Percentiles rank a stretch among this genome's conserved stretches.
phyloP scores from a whole-genome alignment of 495 filamentous ascomycete genomes.

The Coniosporium apollinis region DNA sequence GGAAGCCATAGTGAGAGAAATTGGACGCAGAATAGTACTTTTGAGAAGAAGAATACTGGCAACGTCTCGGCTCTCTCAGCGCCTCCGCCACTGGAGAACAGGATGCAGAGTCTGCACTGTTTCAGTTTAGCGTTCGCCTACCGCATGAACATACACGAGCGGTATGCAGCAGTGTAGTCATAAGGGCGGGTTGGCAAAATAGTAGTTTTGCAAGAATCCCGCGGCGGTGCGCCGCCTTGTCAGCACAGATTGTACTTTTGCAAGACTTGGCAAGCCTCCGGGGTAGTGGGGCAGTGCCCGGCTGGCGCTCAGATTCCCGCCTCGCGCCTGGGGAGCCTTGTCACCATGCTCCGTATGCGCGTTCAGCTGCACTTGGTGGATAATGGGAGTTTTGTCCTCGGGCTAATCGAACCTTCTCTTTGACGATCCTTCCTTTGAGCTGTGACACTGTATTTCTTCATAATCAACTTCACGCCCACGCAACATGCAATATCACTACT shows the following conservation, averaged over 20 bases:
- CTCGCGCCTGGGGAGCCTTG: background rate
- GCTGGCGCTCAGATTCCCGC: background rate
- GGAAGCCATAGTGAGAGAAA: background rate
- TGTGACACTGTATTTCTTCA: background rate
- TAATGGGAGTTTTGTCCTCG: background rate
- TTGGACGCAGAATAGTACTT: conserved; percentile 3
- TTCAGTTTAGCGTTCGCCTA: background rate
- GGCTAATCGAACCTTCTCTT: background rate
- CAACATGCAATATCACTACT: background rate
- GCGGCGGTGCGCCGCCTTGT: background rate
- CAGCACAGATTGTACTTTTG: conserved; percentile 1
- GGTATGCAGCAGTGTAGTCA: background rate
- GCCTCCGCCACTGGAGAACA: background rate
- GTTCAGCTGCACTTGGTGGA: background rate
- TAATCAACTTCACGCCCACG: background rate
- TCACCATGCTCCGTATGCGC: background rate
- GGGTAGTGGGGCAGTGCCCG: no score
- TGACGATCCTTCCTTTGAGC: background rate
- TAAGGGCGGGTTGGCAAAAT: background rate
- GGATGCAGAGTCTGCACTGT: conserved; percentile 1
- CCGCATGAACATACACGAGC: background rate
- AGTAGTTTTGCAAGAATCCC: conserved; percentile 2
- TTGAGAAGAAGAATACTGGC: background rate
- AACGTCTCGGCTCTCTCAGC: background rate
- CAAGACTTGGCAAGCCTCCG: no score